A percentile compares a stretch with the other conserved stretches of the same genome.
Conservation (phyloP, 441 rosid species). For the Macaranga tanarius region DNA sequence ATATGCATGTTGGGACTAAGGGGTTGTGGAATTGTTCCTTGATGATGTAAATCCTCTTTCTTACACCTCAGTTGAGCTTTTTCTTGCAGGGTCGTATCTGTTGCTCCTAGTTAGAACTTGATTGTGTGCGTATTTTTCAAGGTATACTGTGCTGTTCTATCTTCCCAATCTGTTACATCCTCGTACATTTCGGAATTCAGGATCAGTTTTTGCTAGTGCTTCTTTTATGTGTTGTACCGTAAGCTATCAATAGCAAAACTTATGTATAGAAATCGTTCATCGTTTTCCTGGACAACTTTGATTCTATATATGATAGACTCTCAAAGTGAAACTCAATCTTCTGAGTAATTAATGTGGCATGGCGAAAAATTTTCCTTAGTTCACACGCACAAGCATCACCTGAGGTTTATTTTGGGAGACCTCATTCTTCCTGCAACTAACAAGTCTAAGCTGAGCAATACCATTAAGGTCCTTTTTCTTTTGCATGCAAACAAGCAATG, state of each 20-base stretch:
- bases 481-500: too few species aligned
- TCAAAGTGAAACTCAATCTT: background rate
- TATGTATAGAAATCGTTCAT: background rate
- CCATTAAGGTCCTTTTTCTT: too few species aligned
- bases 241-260: background rate
- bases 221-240: background rate
- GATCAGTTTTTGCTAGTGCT: constrained; percentile 1
- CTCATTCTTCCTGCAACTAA: too few species aligned
- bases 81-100: background rate
- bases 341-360: background rate
- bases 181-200: background rate
- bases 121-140: background rate
- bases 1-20: background rate
- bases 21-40: background rate
- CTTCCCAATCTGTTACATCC: background rate
- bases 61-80: background rate
- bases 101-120: background rate
- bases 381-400: too few species aligned
- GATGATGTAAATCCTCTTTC: background rate
- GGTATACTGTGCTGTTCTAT: background rate
- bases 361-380: background rate
- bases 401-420: too few species aligned
- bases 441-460: too few species aligned
- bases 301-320: background rate
- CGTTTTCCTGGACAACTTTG: background rate